Base-by-base conservation (phyloP, 208 protist genomes). In the Trichomonas tenax region DNA sequence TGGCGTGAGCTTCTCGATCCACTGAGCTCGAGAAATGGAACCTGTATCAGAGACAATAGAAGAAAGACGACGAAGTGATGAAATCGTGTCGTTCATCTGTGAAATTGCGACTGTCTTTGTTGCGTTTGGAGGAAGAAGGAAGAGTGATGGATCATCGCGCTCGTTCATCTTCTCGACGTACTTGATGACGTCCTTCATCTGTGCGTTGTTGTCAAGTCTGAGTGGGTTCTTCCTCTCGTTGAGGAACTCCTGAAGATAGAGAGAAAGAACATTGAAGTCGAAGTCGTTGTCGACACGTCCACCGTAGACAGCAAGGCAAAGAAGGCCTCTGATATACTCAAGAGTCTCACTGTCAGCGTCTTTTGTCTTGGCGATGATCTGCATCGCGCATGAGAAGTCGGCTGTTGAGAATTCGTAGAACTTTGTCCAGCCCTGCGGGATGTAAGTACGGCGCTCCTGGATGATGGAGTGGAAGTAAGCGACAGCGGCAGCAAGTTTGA, bases 351-450 rank as follows among this genome's bases (percentile, higher is more conserved):
- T n/a, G 45, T 97, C n/a, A 40, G 44, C 51, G 11, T 31, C 41
- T 31, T 96, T 81, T 2, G 45, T 49, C 2, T 97, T 97, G 23
- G 98, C 96, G 63, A 99, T 98, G 96, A 99, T 98, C 96, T 99
- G 98, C 8, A 98, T 96, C 3, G 98, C 97, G 31, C 98, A 98
- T 96, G 98, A 98, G 0, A 99, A 97, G 97, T 99, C 99, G 0
- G 98, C 97, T 15, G 97, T 97, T 0, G 98, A 98, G 89, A 99
- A 98, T 97, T 99, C 99, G 97, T 99, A 99, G 96, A 98, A 98
- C 97, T 99, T 99, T 48, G 98, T 98, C 98, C 98, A 99, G 14
- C 99, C 99, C 95, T 99, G 99, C 41, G 99, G 99, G 31, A 99
- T 98, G 97, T 99, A 99, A 0, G 98, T 98, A 96, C 98, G 98